Percentiles rank a stretch among this genome's conserved stretches.
phyloP scores from a whole-genome alignment of 2,329 filamentous ascomycete species.

The Passalora sequoiae region DNA sequence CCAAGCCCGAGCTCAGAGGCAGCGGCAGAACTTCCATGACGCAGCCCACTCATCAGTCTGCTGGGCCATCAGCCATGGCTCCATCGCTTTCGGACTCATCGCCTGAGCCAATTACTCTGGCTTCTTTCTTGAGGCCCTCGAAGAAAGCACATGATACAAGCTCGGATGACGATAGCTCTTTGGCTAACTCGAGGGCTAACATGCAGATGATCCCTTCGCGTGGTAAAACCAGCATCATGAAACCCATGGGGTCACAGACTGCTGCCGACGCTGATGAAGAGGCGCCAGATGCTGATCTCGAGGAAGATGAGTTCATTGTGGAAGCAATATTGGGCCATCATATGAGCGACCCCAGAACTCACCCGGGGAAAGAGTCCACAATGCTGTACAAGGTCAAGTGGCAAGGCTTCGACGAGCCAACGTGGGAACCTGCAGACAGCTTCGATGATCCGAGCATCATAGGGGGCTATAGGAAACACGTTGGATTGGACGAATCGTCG shows the following conservation, averaged over 20 bases:
- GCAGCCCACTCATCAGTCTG: conserved; percentile 3
- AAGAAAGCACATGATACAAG: not conserved
- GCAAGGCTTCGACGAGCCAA: conserved; percentile 29
- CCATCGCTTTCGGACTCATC: conserved; percentile 10
- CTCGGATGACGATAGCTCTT: not conserved
- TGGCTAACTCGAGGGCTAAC: not conserved
- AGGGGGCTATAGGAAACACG: conserved; percentile 23
- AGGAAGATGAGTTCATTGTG: conserved; percentile 26
- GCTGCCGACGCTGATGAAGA: conserved; percentile 5
- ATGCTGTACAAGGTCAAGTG: conserved; percentile 34
- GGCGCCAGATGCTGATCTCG: conserved; percentile 10
- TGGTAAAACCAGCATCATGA: conserved; percentile 21
- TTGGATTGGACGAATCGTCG: conserved; percentile 12
- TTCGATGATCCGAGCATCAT: conserved; percentile 29
- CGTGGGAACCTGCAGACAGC: conserved; percentile 33
- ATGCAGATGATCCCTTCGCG: conserved; percentile 1
- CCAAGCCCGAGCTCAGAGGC: too few species aligned
- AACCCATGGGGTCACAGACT: conserved; percentile 14
- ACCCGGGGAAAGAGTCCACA: conserved; percentile 26
- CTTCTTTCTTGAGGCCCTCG: conserved; percentile 15
- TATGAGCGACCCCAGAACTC: conserved; percentile 29
- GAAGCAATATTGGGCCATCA: conserved; percentile 30
- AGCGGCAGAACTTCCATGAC: conserved; percentile 11
- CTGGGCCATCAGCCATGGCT: not conserved
- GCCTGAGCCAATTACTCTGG: conserved; percentile 15